Base-by-base conservation (phyloP, 2,329 filamentous ascomycete species). In the Colletotrichum gigasporum region DNA sequence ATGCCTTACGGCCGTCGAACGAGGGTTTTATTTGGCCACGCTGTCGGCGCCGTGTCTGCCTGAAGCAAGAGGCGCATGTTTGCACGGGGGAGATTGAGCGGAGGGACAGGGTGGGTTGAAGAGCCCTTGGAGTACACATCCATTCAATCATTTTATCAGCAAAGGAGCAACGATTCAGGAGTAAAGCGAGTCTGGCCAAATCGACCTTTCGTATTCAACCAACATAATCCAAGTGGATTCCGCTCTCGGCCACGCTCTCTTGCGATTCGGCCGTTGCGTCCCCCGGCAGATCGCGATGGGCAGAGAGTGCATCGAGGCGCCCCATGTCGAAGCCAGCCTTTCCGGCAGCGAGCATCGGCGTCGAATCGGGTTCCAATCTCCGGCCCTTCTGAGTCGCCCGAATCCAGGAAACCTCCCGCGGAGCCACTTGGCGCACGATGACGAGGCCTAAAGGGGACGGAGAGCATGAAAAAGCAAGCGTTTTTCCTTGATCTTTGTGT, bases 381-480 rank as follows among this genome's bases (percentile, higher is more conserved):
- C 61, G 61, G 16, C 55, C 45, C 55, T 60, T 60, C 60, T 48
- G 44, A 45, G 28, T 51, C 60, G 53, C n/a, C 34, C 55, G n/a
- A 34, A 52, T 35, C 30, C 39, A 51, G 24, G 60, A 51, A 60
- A 34, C 14, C 20, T 30, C 20, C 45, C 53, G 54, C 41, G 18
- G 16, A 24, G 28, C 28, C 52, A 32, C 52, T 24, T 37, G 24
- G 24, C 18, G 37, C 32, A 18, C 51, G 26, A 18, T 7, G 30
- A 14, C 20, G 50, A 42, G 42, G 30, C 54, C 22, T 35, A 28
- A 42, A 47, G 24, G 39, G 9, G 32, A 20, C 18, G 35, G 32
- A 22, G 10, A 42, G 20, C 20, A n/a, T 9, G 56, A 54, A 42
- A 42, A 44, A 54, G 56, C 11, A 22, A 39, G 35, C 14, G 34